phyloP scores from a whole-genome alignment of 192 early-diverging fungal genomes.

The Backusella sp. region DNA sequence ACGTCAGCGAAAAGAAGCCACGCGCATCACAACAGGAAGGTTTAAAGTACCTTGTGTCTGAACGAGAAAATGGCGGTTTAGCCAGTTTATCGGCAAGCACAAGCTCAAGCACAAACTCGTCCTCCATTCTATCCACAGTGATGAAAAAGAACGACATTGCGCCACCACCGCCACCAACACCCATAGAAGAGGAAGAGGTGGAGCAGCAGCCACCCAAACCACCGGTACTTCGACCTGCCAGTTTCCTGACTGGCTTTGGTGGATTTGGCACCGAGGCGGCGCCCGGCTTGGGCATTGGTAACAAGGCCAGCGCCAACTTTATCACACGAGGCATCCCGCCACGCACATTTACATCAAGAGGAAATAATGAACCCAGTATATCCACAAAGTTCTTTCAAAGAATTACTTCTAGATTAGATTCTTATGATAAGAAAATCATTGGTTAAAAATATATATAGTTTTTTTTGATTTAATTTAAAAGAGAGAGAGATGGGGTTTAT shows the following conservation, averaged over 20 bases:
- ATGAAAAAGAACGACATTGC: constrained; percentile 1
- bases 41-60: constrained; percentile 42
- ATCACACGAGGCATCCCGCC: constrained; percentile 18
- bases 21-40: constrained; percentile 32
- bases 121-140: constrained; percentile 15
- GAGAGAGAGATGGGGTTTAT: neutral
- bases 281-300: neutral
- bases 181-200: neutral
- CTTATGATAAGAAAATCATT: constrained; percentile 23
- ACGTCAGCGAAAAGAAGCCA: constrained; percentile 19
- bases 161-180: neutral
- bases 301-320: neutral
- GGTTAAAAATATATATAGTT: neutral
- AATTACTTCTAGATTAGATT: constrained; percentile 27
- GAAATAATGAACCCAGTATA: constrained; percentile 24
- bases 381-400: constrained; percentile 38
- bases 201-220: neutral
- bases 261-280: constrained; percentile 9
- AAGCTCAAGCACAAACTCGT: constrained; percentile 27
- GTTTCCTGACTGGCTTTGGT: constrained; percentile 28
- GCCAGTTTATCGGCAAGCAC: constrained; percentile 21
- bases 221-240: constrained; percentile 16
- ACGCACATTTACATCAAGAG: constrained; percentile 9
- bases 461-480: neutral
- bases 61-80: constrained; percentile 25